A percentile compares a stretch with the other conserved stretches of the same genome.
Evolutionary conservation across 306 rosid genomes (phyloP).

Genomic region (Casuarina equisetifolia): DNA sequence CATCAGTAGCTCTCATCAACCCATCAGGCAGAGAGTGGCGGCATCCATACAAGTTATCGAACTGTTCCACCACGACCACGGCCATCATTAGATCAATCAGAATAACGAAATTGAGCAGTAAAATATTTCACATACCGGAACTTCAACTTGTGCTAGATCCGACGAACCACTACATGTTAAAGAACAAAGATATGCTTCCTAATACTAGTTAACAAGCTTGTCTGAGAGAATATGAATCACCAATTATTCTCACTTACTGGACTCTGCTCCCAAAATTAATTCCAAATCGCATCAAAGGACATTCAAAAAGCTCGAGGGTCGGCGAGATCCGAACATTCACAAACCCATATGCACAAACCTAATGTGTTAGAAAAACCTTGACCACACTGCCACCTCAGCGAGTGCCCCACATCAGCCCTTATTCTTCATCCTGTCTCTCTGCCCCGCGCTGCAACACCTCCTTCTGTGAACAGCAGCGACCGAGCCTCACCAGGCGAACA

Average conservation of each 20-base stretch:
- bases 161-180: neutral
- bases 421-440: too few species aligned
- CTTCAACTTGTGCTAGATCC: neutral
- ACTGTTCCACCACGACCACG: constrained; percentile 44
- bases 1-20: constrained; percentile 95
- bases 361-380: too few species aligned
- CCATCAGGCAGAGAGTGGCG: constrained; percentile 99
- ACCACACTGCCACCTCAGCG: too few species aligned
- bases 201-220: too few species aligned
- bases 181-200: neutral
- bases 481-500: too few species aligned
- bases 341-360: too few species aligned
- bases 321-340: neutral
- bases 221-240: neutral
- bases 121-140: neutral
- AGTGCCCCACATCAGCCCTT: too few species aligned
- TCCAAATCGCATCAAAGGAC: neutral
- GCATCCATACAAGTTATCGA: constrained; percentile 96
- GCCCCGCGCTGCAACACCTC: too few species aligned
- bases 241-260: neutral
- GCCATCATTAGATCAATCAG: neutral
- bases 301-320: neutral
- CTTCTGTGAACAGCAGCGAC: too few species aligned
- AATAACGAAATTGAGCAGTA: neutral
- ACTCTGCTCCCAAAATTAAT: neutral